Base-by-base conservation (phyloP, 805 yeast species). In the Metschnikowia dekortorum region DNA sequence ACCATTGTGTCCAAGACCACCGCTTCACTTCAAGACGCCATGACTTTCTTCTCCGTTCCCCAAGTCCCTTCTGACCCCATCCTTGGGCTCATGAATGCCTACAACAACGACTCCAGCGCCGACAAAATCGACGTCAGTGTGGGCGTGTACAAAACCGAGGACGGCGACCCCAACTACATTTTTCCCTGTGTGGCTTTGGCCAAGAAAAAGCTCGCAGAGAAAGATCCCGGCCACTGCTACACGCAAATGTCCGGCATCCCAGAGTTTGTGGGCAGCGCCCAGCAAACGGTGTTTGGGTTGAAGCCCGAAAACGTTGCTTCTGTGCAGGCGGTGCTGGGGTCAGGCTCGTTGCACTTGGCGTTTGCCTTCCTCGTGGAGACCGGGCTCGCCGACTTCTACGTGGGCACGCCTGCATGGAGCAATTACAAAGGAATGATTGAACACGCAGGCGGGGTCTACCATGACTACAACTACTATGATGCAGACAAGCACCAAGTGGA, bases 201-300 rank as follows among this genome's bases (percentile, higher is more conserved):
- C 44, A 73, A 74, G 54, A 54, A 62, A 38, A 53, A 53, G 16
- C 63, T 74, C 40, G 54, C 56, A 38, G 43, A 36, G 22, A 49
- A 69, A 40, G 75, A 73, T 50, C 74, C 75, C 3, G 78, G 78
- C 34, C 78, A 74, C 57, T 69, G 72, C 60, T 75, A 75, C 63
- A 73, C 73, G 47, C 61, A 57, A 51, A 71, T 72, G 72, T 53
- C 66, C 11, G 79, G 79, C 10, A 63, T 73, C 38, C 70, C 74
- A 2, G 73, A 64, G 32, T 75, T 66, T 52, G 60, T 62, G 30
- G 40, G 47, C 6, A 69, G 65, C 9, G 74, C 78, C 18, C 65
- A 70, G 49, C 48, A 53, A 36, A 63, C 68, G n/a, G 60, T 73
- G 13, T 69, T 75, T 49, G 78, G 78, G 26, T 60, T 59, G 16